Evolutionary conservation across 148 eudicot species (phyloP).

Genomic region (Amaranthus cruentus): DNA sequence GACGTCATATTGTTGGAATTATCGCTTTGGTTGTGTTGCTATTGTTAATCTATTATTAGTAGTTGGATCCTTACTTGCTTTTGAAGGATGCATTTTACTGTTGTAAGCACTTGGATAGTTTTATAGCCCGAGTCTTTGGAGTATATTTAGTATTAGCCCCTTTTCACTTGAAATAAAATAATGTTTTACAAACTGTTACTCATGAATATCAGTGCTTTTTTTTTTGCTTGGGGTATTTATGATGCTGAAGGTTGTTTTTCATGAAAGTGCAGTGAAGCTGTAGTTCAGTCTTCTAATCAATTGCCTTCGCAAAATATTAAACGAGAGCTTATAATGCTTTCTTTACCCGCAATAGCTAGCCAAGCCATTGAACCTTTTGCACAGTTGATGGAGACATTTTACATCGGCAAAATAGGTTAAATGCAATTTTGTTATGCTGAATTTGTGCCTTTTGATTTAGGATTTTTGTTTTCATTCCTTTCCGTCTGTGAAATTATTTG

Average conservation of each 20-base stretch:
- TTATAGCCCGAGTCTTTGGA: neutral
- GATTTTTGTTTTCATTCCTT: no score
- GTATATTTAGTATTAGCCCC: neutral
- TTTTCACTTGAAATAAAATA: neutral
- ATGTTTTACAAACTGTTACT: neutral
- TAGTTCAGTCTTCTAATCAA: conserved; percentile 18
- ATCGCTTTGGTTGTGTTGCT: neutral
- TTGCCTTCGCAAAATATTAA: conserved; percentile 30
- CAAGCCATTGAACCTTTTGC: conserved; percentile 90
- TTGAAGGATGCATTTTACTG: neutral
- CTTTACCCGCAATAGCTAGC: conserved; percentile 84
- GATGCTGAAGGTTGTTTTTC: neutral
- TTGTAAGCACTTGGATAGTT: neutral
- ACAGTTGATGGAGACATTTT: conserved; percentile 94
- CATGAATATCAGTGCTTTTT: neutral
- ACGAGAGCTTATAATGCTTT: conserved; percentile 59
- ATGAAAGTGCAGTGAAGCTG: conserved; percentile 35
- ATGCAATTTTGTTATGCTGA: neutral
- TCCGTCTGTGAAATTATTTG: neutral
- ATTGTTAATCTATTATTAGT: neutral
- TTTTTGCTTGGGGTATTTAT: neutral
- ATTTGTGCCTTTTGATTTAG: neutral
- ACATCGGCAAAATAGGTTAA: conserved; percentile 86
- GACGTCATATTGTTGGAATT: neutral
- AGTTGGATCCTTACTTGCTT: neutral